Base-by-base conservation (phyloP, 148 eudicot genomes). In the Vaccinium vitisidaea region DNA sequence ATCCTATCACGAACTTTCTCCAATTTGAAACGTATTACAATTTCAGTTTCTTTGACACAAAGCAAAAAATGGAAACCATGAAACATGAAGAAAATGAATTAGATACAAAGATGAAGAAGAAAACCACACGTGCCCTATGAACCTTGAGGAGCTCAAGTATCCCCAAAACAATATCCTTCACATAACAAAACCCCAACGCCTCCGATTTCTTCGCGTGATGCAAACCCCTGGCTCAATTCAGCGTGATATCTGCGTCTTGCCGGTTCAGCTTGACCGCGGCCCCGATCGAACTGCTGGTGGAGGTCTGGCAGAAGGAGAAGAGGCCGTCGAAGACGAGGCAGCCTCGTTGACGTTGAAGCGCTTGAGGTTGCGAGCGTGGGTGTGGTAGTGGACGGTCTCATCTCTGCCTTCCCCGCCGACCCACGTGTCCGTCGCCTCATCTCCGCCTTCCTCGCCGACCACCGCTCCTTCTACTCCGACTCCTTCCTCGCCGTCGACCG, bases 171-270 rank as follows among this genome's bases (percentile, higher is more conserved):
- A 94, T 93, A 78, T 95, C 98, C 82, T 95, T 95, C 4, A 95
- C 98, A 86, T 95, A 95, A 70, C 98, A 95, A 90, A 95, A 95
- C 43, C 98, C 98, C 0, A 95, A 94, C 0, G 98, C 98, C 86
- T 95, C 98, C 1, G 92, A 89, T 76, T 94, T 95, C 91, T 95
- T 95, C 0, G 98, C 98, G 78, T 95, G 98, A 61, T 94, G 98
- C 83, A 95, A 83, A 2, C 98, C 98, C 1, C 98, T 96, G 2
- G 98, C 98, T 96, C 98, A 95, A 86, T 95, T 95, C 12, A 95
- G 88, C 0, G 98, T 95, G 7, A 95, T 91, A 85, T 94, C 98
- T 0, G 95, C 95, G 27, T 93, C 98, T 73, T 84, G 86, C 3
- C 92, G 71, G 39, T 94, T 94, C 0, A 94, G 81, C 90, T 94